phyloP scores from a whole-genome alignment of 306 rosid species.

The Nissolia schottii region DNA sequence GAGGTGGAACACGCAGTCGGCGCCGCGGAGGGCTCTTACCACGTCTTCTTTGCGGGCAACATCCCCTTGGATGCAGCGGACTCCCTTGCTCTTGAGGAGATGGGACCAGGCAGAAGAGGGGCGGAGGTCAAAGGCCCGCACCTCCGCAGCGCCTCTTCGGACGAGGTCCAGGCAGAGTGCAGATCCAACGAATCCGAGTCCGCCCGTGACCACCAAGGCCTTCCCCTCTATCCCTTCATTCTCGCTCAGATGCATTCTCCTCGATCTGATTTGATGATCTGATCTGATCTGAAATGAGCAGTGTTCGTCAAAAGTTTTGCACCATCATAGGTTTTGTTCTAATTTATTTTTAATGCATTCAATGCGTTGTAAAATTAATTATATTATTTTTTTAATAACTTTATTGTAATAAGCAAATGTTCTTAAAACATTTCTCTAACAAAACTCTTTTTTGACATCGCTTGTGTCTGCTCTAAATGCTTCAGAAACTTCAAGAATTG shows the following conservation, averaged over 20 bases:
- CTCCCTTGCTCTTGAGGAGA: constrained; percentile 48
- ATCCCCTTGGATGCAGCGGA: constrained; percentile 72
- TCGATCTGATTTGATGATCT: not conserved
- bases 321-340: too few relatives aligned
- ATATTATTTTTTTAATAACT: constrained; percentile 79
- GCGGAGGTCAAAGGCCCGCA: constrained; percentile 75
- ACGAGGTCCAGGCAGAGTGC: constrained; percentile 83
- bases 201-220: constrained; percentile 75
- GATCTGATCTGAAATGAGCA: too few relatives aligned
- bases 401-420: too few relatives aligned
- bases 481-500: constrained; percentile 99
- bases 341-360: too few relatives aligned
- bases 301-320: too few relatives aligned
- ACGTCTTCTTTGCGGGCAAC: constrained; percentile 62
- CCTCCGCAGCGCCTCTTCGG: constrained; percentile 69
- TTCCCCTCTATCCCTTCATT: constrained; percentile 86
- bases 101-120: constrained; percentile 53
- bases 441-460: too few relatives aligned
- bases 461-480: constrained; percentile 77
- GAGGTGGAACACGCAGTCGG: constrained; percentile 80
- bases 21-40: constrained; percentile 61
- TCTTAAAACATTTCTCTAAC: too few relatives aligned
- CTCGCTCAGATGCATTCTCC: constrained; percentile 71
- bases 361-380: too few relatives aligned
- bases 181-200: constrained; percentile 84